Percentiles rank a stretch among this genome's conserved stretches.
These are phyloP conservation scores for Ceratobasidium sp. DNA, from an alignment of 1,284 basidiomycete genomes.

Conservation along the genomic window DNA sequence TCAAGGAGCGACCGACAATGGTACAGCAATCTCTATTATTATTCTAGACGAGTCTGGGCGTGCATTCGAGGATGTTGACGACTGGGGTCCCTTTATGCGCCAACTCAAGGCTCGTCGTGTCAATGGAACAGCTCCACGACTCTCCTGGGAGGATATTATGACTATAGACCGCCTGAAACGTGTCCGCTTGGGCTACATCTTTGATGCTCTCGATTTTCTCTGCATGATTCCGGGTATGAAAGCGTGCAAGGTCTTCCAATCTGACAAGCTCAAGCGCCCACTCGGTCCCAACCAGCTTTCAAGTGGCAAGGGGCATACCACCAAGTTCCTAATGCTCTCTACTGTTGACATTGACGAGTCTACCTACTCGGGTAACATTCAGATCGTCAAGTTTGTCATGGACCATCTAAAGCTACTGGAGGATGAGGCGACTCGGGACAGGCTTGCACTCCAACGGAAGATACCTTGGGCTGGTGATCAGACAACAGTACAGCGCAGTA, in stretches of 20 bases:
- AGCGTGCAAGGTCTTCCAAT: not conserved
- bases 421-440: not conserved
- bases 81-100: not conserved
- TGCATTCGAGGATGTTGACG: not conserved
- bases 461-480: conserved; percentile 15
- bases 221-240: not conserved
- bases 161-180: too few species aligned
- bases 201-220: not conserved
- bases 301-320: not conserved
- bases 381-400: not conserved
- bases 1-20: not conserved
- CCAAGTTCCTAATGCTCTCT: not conserved
- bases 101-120: too few species aligned
- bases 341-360: not conserved
- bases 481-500: not conserved
- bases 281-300: not conserved
- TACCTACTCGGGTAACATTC: not conserved
- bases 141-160: too few species aligned
- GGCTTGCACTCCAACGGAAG: not conserved
- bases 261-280: not conserved
- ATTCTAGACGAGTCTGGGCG: not conserved
- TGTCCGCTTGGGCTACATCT: too few species aligned
- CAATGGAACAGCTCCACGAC: too few species aligned
- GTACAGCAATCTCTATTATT: not conserved
- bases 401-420: not conserved